Evolutionary conservation across 106 monocot genomes (phyloP), one percentile per base, ranked within the genome.

Genomic region (Dendrobium catenatum): DNA sequence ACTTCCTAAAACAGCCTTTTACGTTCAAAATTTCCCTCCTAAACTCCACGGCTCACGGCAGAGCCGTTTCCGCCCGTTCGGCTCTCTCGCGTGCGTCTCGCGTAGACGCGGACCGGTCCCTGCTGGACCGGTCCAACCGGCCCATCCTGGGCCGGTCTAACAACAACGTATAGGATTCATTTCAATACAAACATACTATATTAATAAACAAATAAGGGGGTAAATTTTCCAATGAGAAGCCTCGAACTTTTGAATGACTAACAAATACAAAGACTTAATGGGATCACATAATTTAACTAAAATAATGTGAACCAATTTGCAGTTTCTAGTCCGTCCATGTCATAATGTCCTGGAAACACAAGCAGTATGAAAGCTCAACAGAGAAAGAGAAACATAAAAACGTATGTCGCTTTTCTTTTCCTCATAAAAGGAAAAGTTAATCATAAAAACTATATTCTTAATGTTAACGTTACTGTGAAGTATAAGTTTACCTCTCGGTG

Each of bases 401-500:
- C 7, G 1, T 5, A 17, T 74, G 74, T 10, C 20, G 43, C n/a
- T 43, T 74, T 74, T 20, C 19, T 6, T 44, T 44, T 42, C 31
- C 19, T 7, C 17, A 43, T 74, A 74, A 74, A 74, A 4, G 2
- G 70, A 70, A 70, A 68, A 22, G 4, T 70, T 3, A 70, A 70
- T 37, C 33, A 31, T n/a, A 27, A 74, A 74, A 43, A 74, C 20
- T 74, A 70, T 7, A 74, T 42, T 44, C 18, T 20, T 74, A 74
- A 22, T 6, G 43, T 0, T 6, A 74, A 42, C 20, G 37, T 1
- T 20, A 74, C 19, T 9, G 72, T 16, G 2, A 1, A 18, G 37
- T 37, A 72, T 33, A 0, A 43, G 3, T 15, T 79, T 89, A 92
- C 96, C 93, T 92, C 40, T 87, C 87, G 26, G 41, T 54, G 80